phyloP scores from a whole-genome alignment of 169 alveolate genomes.

The Theileria sp. region DNA sequence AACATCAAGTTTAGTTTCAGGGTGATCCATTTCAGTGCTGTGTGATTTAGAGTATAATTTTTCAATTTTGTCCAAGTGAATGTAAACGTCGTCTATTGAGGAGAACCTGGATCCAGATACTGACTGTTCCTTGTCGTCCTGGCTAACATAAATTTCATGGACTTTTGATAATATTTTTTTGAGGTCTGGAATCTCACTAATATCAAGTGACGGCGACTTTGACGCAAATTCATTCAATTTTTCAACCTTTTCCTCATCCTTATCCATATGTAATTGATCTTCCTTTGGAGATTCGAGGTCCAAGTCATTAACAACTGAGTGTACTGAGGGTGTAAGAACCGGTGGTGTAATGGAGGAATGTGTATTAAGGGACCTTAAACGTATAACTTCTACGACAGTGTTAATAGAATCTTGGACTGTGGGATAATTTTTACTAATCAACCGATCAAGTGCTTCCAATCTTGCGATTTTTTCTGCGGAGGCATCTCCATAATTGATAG shows the following conservation, averaged over 20 bases:
- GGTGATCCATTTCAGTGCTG: neutral
- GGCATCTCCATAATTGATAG: neutral
- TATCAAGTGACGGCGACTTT: neutral
- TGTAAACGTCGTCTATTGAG: neutral
- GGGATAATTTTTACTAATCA: constrained; percentile 1
- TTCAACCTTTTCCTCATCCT: neutral
- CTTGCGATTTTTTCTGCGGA: neutral
- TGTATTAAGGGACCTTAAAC: neutral
- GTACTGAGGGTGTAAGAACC: neutral
- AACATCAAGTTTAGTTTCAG: neutral
- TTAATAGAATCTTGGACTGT: neutral
- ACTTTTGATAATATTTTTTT: neutral
- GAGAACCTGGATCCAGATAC: constrained; percentile 1
- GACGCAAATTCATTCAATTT: neutral
- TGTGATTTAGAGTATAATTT: neutral
- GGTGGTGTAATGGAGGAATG: neutral
- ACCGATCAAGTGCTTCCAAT: neutral
- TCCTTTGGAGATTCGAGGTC: neutral
- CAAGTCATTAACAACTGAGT: neutral
- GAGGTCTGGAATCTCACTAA: neutral
- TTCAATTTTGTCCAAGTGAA: neutral
- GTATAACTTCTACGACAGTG: neutral
- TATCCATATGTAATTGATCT: neutral
- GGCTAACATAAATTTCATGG: neutral
- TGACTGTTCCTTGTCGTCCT: neutral